phyloP scores from a whole-genome alignment of 2,329 filamentous ascomycete genomes.

The Plenodomus biglobosus region DNA sequence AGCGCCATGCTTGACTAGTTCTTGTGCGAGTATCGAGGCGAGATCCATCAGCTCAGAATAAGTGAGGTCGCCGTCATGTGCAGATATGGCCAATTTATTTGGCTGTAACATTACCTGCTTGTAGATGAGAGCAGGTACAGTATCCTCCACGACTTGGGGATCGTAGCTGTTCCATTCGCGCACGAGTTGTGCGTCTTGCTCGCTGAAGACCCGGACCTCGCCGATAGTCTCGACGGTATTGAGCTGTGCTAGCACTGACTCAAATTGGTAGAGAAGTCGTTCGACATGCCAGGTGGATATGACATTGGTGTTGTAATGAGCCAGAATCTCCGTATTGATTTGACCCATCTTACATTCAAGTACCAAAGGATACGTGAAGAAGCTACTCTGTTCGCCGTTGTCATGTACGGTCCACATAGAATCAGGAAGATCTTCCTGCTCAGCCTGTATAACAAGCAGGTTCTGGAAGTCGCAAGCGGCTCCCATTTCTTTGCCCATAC shows the following conservation, averaged over 20 bases:
- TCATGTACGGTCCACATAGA: conserved; percentile 34
- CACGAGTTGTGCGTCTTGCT: conserved; percentile 29
- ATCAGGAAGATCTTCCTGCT: conserved; percentile 22
- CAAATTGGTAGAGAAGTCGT: conserved; percentile 34
- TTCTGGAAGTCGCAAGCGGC: conserved; percentile 60
- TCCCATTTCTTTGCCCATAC: conserved; percentile 54
- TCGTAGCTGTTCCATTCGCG: conserved; percentile 26
- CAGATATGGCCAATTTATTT: conserved; percentile 26
- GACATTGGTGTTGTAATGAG: conserved; percentile 32
- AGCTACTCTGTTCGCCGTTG: conserved; percentile 31
- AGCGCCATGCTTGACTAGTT: conserved; percentile 34
- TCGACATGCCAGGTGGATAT: conserved; percentile 34
- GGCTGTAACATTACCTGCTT: conserved; percentile 22
- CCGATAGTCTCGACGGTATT: conserved; percentile 22
- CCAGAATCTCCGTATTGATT: conserved; percentile 22
- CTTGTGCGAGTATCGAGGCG: conserved; percentile 30
- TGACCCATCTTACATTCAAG: conserved; percentile 32
- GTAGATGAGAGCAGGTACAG: conserved; percentile 29
- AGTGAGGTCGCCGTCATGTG: conserved; percentile 36
- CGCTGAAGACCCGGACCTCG: conserved; percentile 30
- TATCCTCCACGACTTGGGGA: conserved; percentile 25
- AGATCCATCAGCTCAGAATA: conserved; percentile 28
- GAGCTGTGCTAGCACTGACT: conserved; percentile 31
- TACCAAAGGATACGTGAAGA: conserved; percentile 41
- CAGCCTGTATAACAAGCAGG: conserved; percentile 56